These are phyloP conservation scores for Hymenotorrendiella dingleyae DNA, from an alignment of 2,329 filamentous ascomycete species.

Conservation along the genomic window DNA sequence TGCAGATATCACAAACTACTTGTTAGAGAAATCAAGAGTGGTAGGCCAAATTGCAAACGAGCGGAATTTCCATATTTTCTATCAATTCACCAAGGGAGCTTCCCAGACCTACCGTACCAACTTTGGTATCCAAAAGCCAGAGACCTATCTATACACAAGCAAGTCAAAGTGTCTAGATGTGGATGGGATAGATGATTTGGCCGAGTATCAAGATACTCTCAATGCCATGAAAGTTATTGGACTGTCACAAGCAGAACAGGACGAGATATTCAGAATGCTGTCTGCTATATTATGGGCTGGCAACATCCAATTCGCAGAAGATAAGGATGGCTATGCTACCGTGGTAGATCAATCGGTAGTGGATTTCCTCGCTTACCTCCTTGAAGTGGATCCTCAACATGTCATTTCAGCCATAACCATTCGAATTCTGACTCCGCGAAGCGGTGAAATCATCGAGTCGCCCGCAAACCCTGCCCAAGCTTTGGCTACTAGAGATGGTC, in stretches of 20 bases:
- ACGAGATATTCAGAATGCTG: constrained; percentile 94
- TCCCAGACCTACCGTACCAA: constrained; percentile 77
- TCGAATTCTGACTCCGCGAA: constrained; percentile 69
- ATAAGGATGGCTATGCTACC: constrained; percentile 80
- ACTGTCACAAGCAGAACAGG: constrained; percentile 79
- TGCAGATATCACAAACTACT: constrained; percentile 96
- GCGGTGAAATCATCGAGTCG: constrained; percentile 61
- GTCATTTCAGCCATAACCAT: constrained; percentile 85
- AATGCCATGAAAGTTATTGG: constrained; percentile 95
- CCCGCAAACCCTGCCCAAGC: constrained; percentile 87
- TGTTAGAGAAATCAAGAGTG: constrained; percentile 91
- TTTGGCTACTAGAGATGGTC: constrained; percentile 76
- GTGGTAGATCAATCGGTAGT: constrained; percentile 87
- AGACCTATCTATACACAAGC: constrained; percentile 91
- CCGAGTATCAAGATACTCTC: constrained; percentile 84
- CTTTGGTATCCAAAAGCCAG: constrained; percentile 87
- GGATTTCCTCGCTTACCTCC: constrained; percentile 87
- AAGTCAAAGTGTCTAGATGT: constrained; percentile 93
- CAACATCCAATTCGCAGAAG: constrained; percentile 86
- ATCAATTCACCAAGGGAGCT: constrained; percentile 95
- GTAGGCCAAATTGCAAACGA: constrained; percentile 93
- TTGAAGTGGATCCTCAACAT: constrained; percentile 77
- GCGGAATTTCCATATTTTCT: constrained; percentile 99
- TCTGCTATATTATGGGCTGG: constrained; percentile 89
- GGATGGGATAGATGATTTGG: constrained; percentile 83